phyloP scores from a whole-genome alignment of 2,329 filamentous ascomycete species.

The Parafenestella ontariensis region DNA sequence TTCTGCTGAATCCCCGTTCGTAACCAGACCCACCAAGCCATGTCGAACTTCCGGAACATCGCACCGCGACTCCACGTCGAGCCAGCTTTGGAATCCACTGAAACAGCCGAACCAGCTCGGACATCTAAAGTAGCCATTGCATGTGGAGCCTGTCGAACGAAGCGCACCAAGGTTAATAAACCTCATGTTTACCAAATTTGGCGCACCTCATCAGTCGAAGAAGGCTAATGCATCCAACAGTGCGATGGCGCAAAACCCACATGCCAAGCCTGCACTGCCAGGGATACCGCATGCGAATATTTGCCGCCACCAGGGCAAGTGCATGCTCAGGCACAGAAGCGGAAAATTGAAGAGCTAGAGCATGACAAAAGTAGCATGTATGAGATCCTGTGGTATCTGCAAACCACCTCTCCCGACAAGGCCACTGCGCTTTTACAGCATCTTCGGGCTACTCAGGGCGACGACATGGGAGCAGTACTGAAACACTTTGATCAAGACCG shows the following conservation, averaged over 20 bases:
- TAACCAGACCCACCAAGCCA: not conserved
- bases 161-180: slow-evolving; percentile 11
- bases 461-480: slow-evolving; percentile 10
- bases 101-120: not conserved
- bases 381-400: slow-evolving; percentile 25
- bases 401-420: slow-evolving; percentile 15
- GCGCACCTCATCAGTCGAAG: not conserved
- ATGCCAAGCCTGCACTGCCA: slow-evolving; percentile 8
- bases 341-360: slow-evolving; percentile 12
- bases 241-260: slow-evolving; percentile 12
- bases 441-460: slow-evolving; percentile 5
- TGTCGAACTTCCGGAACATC: slow-evolving; percentile 5
- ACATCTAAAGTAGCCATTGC: slow-evolving; percentile 7
- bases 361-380: slow-evolving; percentile 12
- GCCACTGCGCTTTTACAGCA: slow-evolving; percentile 16
- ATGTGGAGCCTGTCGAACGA: slow-evolving; percentile 8
- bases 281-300: slow-evolving; percentile 6
- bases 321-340: slow-evolving; percentile 11
- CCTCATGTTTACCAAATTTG: not conserved
- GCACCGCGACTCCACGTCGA: slow-evolving; percentile 5
- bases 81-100: not conserved
- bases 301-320: slow-evolving; percentile 4
- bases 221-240: slow-evolving; percentile 2
- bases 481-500: slow-evolving; percentile 5
- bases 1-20: not conserved